phyloP scores from a whole-genome alignment of 495 filamentous ascomycete species.

The Diplogelasinospora grovesii region DNA sequence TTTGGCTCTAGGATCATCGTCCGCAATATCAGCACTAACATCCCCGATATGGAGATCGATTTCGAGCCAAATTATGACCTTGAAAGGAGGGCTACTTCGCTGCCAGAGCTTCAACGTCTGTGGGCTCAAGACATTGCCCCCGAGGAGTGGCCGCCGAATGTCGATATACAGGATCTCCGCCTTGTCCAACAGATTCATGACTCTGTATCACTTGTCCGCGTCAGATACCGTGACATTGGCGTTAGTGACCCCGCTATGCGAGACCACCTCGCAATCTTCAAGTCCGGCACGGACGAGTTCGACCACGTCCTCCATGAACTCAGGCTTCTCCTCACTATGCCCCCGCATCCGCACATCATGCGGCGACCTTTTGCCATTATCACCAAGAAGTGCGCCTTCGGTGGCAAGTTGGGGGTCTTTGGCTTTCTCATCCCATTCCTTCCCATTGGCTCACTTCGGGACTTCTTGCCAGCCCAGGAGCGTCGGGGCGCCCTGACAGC shows the following conservation, averaged over 20 bases:
- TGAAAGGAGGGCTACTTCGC: background rate
- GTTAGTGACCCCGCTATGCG: background rate
- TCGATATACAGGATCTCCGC: background rate
- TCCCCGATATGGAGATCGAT: background rate
- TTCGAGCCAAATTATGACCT: constrained; percentile 5
- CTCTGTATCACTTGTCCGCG: background rate
- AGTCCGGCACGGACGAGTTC: constrained; percentile 3
- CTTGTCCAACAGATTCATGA: constrained; percentile 3
- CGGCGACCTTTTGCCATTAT: background rate
- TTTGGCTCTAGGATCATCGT: constrained; percentile 4
- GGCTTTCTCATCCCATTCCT: constrained; percentile 3
- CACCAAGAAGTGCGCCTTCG: constrained; percentile 3
- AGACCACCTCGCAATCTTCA: background rate
- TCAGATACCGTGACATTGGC: background rate
- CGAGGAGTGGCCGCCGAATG: background rate
- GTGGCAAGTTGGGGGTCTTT: constrained; percentile 2
- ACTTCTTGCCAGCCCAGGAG: background rate
- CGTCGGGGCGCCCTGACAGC: background rate
- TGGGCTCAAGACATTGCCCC: background rate
- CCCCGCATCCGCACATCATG: background rate
- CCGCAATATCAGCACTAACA: background rate
- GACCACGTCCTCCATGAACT: constrained; percentile 3
- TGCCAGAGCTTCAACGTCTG: background rate
- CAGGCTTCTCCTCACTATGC: constrained; percentile 2
- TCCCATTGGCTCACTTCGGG: constrained; percentile 1